These are phyloP conservation scores for Lepidium campestre DNA, from an alignment of 441 rosid species.

Conservation along the genomic window DNA sequence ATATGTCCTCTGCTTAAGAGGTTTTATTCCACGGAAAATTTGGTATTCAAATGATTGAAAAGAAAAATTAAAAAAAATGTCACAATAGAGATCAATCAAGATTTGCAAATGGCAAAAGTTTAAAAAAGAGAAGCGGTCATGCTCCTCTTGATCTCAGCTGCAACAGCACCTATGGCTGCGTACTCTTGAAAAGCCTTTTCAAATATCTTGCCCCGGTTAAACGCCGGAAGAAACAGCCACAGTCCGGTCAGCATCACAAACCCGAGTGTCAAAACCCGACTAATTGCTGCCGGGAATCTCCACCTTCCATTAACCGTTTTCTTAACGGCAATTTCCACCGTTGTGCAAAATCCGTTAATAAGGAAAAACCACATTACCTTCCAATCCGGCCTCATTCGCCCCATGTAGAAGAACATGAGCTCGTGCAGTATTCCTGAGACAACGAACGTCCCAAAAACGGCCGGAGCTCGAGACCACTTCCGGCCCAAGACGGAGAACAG, in stretches of 20 bases:
- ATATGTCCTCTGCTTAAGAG: too few relatives aligned
- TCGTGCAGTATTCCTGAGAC: conserved; percentile 50
- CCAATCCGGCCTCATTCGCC: conserved; percentile 34
- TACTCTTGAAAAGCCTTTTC: conserved; percentile 37
- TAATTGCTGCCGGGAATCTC: conserved; percentile 25
- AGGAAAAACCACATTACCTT: conserved; percentile 37
- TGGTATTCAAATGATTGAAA: background rate
- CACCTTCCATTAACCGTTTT: conserved; percentile 10
- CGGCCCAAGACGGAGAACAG: conserved; percentile 18
- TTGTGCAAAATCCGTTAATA: conserved; percentile 32
- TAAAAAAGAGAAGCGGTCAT: background rate
- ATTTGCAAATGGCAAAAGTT: background rate
- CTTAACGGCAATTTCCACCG: conserved; percentile 27
- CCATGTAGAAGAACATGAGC: conserved; percentile 40
- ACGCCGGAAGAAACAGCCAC: conserved; percentile 44
- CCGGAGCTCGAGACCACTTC: conserved; percentile 30
- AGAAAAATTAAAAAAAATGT: background rate
- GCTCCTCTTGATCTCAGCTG: background rate
- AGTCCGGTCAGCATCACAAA: conserved; percentile 32
- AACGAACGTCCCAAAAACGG: conserved; percentile 27
- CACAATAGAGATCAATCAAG: background rate
- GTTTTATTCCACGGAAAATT: background rate
- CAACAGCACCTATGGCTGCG: conserved; percentile 12
- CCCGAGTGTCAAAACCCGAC: conserved; percentile 27
- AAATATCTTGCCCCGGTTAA: conserved; percentile 17